These are phyloP conservation scores for Lentinus brumalis DNA, from an alignment of 768 basidiomycete genomes.

Conservation along the genomic window DNA sequence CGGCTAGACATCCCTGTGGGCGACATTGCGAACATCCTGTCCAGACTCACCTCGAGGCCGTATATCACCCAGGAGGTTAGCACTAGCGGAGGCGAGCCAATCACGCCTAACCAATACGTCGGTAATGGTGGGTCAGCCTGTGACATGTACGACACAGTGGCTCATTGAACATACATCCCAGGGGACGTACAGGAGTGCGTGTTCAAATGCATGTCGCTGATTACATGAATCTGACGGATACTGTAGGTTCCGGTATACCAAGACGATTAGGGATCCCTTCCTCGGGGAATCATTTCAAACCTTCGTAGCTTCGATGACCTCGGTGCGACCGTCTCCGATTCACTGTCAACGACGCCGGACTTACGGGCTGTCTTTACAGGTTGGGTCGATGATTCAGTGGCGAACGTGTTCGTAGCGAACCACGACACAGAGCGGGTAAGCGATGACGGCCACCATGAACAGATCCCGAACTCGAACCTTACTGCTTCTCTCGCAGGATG, in stretches of 20 bases:
- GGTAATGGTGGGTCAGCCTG: constrained; percentile 43
- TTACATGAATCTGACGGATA: not conserved
- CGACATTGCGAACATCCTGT: constrained; percentile 57
- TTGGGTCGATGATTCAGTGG: constrained; percentile 54
- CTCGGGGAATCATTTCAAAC: constrained; percentile 49
- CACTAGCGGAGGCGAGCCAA: constrained; percentile 50
- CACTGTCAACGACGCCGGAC: too few species aligned
- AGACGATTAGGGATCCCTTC: constrained; percentile 54
- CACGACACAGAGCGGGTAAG: constrained; percentile 67
- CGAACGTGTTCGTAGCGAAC: constrained; percentile 69
- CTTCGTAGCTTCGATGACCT: constrained; percentile 53
- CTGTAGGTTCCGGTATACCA: constrained; percentile 58
- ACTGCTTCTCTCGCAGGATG: constrained; percentile 37
- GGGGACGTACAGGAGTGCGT: constrained; percentile 67
- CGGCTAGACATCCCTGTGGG: constrained; percentile 53
- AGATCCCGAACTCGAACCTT: not conserved
- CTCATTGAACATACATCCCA: constrained; percentile 12
- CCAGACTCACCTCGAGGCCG: constrained; percentile 41
- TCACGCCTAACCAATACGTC: constrained; percentile 58
- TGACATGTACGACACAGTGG: too few species aligned
- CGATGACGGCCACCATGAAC: not conserved
- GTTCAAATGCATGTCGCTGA: not conserved
- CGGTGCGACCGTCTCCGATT: constrained; percentile 35
- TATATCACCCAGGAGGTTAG: constrained; percentile 67
- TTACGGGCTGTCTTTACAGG: constrained; percentile 37